phyloP scores from a whole-genome alignment of 495 filamentous ascomycete species.

The Lepraria neglecta region DNA sequence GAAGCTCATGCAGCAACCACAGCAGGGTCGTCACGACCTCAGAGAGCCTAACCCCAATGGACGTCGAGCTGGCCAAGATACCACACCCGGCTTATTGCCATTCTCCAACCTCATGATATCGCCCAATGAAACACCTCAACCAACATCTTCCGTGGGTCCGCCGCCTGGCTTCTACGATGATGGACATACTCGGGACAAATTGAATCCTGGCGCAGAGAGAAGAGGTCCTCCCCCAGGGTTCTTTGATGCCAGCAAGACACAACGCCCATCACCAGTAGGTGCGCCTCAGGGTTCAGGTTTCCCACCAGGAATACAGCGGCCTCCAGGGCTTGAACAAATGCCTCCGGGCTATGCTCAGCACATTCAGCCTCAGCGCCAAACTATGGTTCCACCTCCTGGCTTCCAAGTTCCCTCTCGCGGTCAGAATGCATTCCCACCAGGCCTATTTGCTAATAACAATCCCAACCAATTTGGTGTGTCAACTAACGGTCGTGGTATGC shows the following conservation, averaged over 20 bases:
- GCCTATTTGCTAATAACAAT: slow-evolving; percentile 37
- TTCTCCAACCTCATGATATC: slow-evolving; percentile 44
- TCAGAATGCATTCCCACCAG: slow-evolving; percentile 39
- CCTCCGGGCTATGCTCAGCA: slow-evolving; percentile 30
- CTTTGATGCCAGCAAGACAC: slow-evolving; percentile 33
- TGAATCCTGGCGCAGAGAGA: slow-evolving; percentile 27
- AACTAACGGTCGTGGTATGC: slow-evolving; percentile 39
- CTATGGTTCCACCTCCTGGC: slow-evolving; percentile 44
- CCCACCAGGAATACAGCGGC: slow-evolving; percentile 35
- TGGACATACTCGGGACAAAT: slow-evolving; percentile 40
- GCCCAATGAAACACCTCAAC: slow-evolving; percentile 40
- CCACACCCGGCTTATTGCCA: slow-evolving; percentile 37
- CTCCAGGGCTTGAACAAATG: slow-evolving; percentile 46
- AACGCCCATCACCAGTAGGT: slow-evolving; percentile 18
- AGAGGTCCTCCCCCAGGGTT: slow-evolving; percentile 39
- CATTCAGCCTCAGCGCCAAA: slow-evolving; percentile 34
- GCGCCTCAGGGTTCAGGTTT: slow-evolving; percentile 16
- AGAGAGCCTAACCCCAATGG: slow-evolving; percentile 31
- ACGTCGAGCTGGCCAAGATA: slow-evolving; percentile 32
- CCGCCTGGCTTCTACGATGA: slow-evolving; percentile 41
- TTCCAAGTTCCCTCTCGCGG: slow-evolving; percentile 36
- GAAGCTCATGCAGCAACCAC: slow-evolving; percentile 51
- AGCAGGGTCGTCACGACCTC: slow-evolving; percentile 42
- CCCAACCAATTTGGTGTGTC: slow-evolving; percentile 25
- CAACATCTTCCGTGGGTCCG: slow-evolving; percentile 34